Evolutionary conservation across 2,329 filamentous ascomycete genomes (phyloP), one percentile per base, ranked within the genome.

Genomic region (Pseudocercospora pini-densiflorae): DNA sequence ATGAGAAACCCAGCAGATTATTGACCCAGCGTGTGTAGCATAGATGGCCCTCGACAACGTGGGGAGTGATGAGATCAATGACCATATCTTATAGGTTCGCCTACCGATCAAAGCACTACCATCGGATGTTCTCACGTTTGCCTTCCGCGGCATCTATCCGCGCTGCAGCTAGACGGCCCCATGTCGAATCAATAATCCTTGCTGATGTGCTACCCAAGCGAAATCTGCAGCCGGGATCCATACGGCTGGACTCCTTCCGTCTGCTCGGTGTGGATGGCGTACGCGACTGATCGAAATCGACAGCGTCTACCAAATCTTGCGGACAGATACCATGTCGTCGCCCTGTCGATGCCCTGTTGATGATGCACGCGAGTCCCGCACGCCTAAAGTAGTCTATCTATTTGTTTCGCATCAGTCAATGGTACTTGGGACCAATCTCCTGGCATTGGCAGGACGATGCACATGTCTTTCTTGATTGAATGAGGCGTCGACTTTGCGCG

Each of bases 181-280:
- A 12, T 58, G 55, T 58, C 29, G 55, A 36, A 58, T 40, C 31
- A 58, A 14, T 58, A 14, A 58, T 58, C 55, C 55, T 58, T 43
- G 55, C 55, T 54, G 61, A 51, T 58, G 64, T 67, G 59, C 58
- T 29, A 67, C 65, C 16, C 49, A 67, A 51, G 64, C 61, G 45
- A 51, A 36, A 33, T 51, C 59, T 61, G 59, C 36, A 36, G 45
- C 45, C 40, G 47, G 24, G 59, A 62, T 62, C 63, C 49, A 55
- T 47, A 23, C 43, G 29, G 55, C 58, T 63, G 60, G 55, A 51
- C 29, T 54, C 23, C 40, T 51, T 49, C 62, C 62, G 47, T 23
- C 45, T 16, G 62, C 55, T 54, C 33, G 62, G 45, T 54, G 62
- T n/a, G 55, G 43, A 40, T 60, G 55, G 12, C 47, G 55, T 43